Percentiles rank a stretch among this genome's conserved stretches.
These are phyloP conservation scores for Colletotrichum nymphaeae DNA, from an alignment of 2,329 filamentous ascomycete species.

Conservation along the genomic window DNA sequence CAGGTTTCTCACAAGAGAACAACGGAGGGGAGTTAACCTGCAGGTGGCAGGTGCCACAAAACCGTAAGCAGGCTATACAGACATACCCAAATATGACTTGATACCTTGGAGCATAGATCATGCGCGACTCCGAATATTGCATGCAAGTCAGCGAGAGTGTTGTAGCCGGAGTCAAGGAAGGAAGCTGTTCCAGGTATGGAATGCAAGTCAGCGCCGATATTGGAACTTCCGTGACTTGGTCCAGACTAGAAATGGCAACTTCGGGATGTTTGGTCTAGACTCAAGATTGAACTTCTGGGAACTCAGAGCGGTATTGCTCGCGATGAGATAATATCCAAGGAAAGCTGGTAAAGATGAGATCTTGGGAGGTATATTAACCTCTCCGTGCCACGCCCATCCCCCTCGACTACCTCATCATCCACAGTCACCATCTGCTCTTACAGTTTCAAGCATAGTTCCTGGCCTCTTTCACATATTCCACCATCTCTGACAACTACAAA, in stretches of 20 bases:
- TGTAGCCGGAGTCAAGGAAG: not conserved
- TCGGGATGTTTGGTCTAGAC: too few relatives aligned
- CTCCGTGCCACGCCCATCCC: too few relatives aligned
- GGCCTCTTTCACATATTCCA: not conserved
- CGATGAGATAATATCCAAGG: too few relatives aligned
- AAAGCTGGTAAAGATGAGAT: not conserved
- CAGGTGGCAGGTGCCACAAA: not conserved
- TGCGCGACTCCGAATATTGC: not conserved
- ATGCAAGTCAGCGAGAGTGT: not conserved
- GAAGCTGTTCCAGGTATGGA: not conserved
- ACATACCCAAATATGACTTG: not conserved
- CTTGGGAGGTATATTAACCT: not conserved
- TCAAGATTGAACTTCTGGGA: too few relatives aligned
- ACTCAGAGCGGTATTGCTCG: too few relatives aligned
- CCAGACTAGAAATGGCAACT: not conserved
- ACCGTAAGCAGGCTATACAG: too few relatives aligned
- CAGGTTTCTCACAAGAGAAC: too few relatives aligned
- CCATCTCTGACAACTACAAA: not conserved
- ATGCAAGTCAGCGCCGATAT: not conserved
- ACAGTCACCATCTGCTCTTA: not conserved
- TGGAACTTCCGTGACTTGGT: not conserved
- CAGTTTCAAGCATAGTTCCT: too few relatives aligned
- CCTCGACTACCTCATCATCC: not conserved
- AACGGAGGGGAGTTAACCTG: too few relatives aligned
- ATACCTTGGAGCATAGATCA: not conserved